phyloP scores from a whole-genome alignment of 208 protist species.

The Polymyxa betae region DNA sequence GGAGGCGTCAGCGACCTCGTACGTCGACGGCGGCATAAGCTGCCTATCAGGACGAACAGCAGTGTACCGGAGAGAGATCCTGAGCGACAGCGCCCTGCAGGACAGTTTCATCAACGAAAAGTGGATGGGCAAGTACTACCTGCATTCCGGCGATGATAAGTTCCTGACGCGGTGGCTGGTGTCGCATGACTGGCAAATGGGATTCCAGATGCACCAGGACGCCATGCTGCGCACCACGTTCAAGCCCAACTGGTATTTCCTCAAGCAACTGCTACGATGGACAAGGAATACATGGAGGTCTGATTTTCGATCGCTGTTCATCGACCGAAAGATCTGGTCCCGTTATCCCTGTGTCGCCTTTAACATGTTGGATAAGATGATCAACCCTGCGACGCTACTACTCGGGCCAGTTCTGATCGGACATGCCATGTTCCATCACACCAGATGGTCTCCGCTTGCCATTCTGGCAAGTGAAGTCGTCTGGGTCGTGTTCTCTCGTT shows the following conservation, averaged over 20 bases:
- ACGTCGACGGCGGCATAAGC: not conserved
- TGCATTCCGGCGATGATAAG: conserved; percentile 7
- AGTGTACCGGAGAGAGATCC: not conserved
- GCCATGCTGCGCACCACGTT: not conserved
- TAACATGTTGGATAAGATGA: conserved; percentile 13
- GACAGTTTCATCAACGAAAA: not conserved
- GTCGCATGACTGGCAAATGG: not conserved
- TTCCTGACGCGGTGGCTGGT: conserved; percentile 14
- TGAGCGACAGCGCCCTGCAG: not conserved
- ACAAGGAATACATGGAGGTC: conserved; percentile 9
- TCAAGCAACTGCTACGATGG: conserved; percentile 8
- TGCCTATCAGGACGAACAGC: not conserved
- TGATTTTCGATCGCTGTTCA: not conserved
- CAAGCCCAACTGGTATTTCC: not conserved
- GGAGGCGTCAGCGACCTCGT: not conserved
- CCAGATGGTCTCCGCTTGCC: not conserved
- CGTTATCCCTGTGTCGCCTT: not conserved
- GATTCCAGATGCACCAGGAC: conserved; percentile 5
- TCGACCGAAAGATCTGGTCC: not conserved
- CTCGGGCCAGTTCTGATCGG: not conserved
- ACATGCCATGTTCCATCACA: not conserved
- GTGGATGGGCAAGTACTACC: not conserved
- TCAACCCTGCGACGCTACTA: not conserved
- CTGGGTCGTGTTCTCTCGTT: not conserved
- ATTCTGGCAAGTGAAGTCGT: not conserved